phyloP scores from a whole-genome alignment of 345 rosid genomes.

The Anastatica hierochuntica region DNA sequence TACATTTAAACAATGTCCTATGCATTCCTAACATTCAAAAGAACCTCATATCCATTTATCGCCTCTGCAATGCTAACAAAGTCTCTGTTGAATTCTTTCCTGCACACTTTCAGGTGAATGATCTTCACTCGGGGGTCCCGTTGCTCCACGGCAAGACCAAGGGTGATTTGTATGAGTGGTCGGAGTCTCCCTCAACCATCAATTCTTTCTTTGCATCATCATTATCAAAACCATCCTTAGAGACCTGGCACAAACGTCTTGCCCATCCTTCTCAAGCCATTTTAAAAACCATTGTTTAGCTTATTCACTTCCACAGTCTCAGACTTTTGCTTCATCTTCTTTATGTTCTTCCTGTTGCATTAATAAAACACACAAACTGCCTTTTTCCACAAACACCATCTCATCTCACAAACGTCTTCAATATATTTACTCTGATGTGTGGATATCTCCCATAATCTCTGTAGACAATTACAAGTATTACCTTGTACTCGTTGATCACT shows the following conservation, averaged over 20 bases:
- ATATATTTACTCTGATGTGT: background rate
- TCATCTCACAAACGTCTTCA: background rate
- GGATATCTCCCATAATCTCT: background rate
- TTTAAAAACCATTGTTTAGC: background rate
- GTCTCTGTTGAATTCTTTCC: background rate
- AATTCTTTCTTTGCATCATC: no score
- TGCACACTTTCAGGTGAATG: background rate
- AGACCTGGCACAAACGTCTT: background rate
- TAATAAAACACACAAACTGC: background rate
- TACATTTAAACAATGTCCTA: background rate
- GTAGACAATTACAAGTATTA: background rate
- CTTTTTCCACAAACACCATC: background rate
- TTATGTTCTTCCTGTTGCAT: background rate
- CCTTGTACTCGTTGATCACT: background rate
- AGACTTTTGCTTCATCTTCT: no score
- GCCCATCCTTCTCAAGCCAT: background rate
- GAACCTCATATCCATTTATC: background rate
- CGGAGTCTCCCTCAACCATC: no score
- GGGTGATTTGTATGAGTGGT: background rate
- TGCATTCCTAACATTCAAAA: background rate
- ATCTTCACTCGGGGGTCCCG: background rate
- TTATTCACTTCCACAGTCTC: no score
- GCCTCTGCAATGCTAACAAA: background rate
- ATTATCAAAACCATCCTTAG: no score
- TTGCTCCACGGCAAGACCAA: background rate